Evolutionary conservation across 1,284 basidiomycete genomes (phyloP).

Genomic region (Ceratobasidium sp.): DNA sequence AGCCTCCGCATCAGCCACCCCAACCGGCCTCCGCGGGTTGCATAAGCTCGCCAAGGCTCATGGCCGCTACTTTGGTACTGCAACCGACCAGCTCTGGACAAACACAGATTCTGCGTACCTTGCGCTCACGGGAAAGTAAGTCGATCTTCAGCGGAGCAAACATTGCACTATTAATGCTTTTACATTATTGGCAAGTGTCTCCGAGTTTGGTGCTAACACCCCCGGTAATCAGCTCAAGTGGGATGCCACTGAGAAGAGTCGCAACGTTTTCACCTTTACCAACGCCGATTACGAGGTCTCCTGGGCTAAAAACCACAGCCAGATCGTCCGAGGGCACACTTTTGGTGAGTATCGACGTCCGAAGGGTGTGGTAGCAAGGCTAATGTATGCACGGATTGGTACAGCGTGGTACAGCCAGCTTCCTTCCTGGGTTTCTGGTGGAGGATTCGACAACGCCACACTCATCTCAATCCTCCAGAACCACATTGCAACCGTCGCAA

Average conservation of each 20-base stretch:
- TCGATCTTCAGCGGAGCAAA: background rate
- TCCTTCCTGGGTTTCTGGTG: constrained; percentile 52
- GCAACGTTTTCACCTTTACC: constrained; percentile 60
- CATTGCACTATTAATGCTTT: constrained; percentile 50
- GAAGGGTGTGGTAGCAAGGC: constrained; percentile 32
- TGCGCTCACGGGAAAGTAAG: constrained; percentile 47
- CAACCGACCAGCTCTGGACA: constrained; percentile 46
- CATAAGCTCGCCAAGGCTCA: constrained; percentile 46
- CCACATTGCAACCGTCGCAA: constrained; percentile 50
- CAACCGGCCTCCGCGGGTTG: constrained; percentile 43
- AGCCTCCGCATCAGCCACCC: constrained; percentile 38
- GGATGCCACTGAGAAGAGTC: constrained; percentile 48
- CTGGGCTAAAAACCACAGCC: constrained; percentile 44
- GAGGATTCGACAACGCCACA: constrained; percentile 50
- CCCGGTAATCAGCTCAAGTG: constrained; percentile 47
- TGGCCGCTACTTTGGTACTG: constrained; percentile 50
- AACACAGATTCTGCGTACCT: constrained; percentile 47
- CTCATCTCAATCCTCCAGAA: constrained; percentile 51
- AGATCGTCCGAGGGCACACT: constrained; percentile 45
- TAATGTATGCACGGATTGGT: constrained; percentile 50
- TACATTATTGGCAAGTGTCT: constrained; percentile 58
- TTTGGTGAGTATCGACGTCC: constrained; percentile 33
- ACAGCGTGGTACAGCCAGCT: constrained; percentile 53
- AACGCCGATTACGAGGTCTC: constrained; percentile 44
- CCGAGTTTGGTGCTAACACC: constrained; percentile 63